These are phyloP conservation scores for Mycena leptocephala DNA, from an alignment of 768 basidiomycete genomes.

Conservation along the genomic window DNA sequence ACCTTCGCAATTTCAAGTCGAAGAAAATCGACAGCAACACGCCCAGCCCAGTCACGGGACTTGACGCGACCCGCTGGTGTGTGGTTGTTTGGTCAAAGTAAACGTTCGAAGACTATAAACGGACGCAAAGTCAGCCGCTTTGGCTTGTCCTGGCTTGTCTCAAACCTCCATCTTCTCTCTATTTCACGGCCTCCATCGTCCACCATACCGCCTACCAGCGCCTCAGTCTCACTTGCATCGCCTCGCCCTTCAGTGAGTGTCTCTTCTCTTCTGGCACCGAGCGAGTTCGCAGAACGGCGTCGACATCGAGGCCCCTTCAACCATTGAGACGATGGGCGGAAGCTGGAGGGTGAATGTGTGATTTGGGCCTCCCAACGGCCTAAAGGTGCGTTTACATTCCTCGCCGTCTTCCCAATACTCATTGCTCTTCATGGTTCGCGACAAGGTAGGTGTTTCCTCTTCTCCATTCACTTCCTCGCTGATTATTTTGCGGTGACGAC, in stretches of 20 bases:
- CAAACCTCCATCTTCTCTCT: not conserved
- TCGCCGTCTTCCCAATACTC: too few relatives aligned
- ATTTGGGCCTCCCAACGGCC: too few relatives aligned
- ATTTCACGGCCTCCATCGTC: too few relatives aligned
- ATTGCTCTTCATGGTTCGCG: not conserved
- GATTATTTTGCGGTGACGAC: not conserved
- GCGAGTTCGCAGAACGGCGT: not conserved
- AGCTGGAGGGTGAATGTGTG: too few relatives aligned
- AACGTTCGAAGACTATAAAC: not conserved
- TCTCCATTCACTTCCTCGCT: not conserved
- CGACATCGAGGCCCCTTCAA: too few relatives aligned
- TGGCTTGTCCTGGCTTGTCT: not conserved
- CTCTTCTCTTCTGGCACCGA: not conserved
- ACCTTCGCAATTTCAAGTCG: too few relatives aligned
- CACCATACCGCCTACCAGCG: too few relatives aligned
- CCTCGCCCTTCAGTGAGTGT: too few relatives aligned
- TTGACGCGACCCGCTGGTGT: not conserved
- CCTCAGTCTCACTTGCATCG: too few relatives aligned
- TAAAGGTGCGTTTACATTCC: too few relatives aligned
- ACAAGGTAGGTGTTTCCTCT: not conserved
- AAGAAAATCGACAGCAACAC: not conserved
- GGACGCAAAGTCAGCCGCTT: not conserved
- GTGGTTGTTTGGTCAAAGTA: not conserved
- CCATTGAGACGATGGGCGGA: too few relatives aligned
- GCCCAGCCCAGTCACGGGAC: not conserved